phyloP scores from a whole-genome alignment of 2,329 filamentous ascomycete genomes.

The Ilyonectria mors-panacis region DNA sequence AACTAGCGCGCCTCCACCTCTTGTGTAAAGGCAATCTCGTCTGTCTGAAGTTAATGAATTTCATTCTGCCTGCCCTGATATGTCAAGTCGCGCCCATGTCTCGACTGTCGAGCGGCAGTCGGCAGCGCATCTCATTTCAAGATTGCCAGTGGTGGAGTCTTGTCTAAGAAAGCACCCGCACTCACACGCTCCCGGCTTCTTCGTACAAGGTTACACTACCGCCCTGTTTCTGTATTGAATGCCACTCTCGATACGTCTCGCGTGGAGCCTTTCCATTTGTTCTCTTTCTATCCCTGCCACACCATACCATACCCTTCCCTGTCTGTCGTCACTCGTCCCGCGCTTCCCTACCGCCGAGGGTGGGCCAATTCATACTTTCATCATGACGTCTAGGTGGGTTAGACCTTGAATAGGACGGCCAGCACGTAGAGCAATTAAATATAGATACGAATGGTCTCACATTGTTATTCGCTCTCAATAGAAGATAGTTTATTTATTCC shows the following conservation, averaged over 20 bases:
- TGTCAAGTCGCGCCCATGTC: constrained; percentile 21
- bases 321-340: neutral
- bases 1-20: constrained; percentile 37
- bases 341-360: constrained; percentile 2
- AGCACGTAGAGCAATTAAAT: neutral
- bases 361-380: neutral
- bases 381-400: neutral
- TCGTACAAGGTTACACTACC: constrained; percentile 21
- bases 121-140: constrained; percentile 19
- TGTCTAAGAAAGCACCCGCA: constrained; percentile 3
- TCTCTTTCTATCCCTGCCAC: constrained; percentile 3
- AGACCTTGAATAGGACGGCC: neutral
- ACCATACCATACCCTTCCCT: constrained; percentile 6
- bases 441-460: neutral
- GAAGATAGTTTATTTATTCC: neutral
- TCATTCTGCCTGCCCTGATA: constrained; percentile 16
- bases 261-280: constrained; percentile 8
- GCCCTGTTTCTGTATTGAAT: constrained; percentile 13
- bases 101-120: constrained; percentile 20
- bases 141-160: constrained; percentile 9
- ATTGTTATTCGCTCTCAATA: neutral
- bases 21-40: constrained; percentile 36
- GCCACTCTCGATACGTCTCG: constrained; percentile 9
- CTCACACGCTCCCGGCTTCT: constrained; percentile 10
- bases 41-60: constrained; percentile 26